Base-by-base conservation (phyloP, 1,284 basidiomycete species). In the Pyrrhoderma noxium region DNA sequence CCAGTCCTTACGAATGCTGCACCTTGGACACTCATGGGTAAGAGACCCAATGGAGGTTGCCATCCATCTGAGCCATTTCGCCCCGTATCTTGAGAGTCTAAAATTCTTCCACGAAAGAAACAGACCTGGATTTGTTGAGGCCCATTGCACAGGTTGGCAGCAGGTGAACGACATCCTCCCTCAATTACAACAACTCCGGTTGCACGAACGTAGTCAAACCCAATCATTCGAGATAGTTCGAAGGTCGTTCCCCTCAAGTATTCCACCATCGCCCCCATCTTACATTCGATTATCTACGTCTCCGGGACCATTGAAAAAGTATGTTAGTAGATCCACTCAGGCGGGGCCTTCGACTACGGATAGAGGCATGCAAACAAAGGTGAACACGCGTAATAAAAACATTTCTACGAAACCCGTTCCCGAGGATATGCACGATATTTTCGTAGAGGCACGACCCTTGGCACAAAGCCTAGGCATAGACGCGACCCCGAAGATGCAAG, bases 101-200 rank as follows among this genome's bases (percentile, higher is more conserved):
- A 82, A 80, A 64, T 88, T 75, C 75, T 86, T 85, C 71, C 77
- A 81, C 59, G 83, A 85, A 58, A 80, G 79, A 65, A 86, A 78
- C 58, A 72, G 85, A n/a, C 73, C 76, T 0, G 82, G 83, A 1
- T 80, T 74, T 58, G 69, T 80, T 47, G 85, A 87, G 61, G 69
- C 72, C 23, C 78, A 86, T 58, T 39, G 45, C 21, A 18, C 21
- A 31, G 74, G 70, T 22, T 89, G 85, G 85, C 80, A 85, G 64
- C 74, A 70, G 48, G 80, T 80, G 19, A 70, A 71, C 1, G 83
- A 86, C 42, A 76, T 74, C 57, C 71, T 89, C 41, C 85, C 85
- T 18, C 77, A 80, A 59, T 65, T 89, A 19, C 85, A 88, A 61
- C 67, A 70, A 51, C 66, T 88, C 54, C 79, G 85, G 21, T 64